A percentile compares a stretch with the other conserved stretches of the same genome.
Evolutionary conservation across 768 basidiomycete species (phyloP).

Genomic region (Lanmaoa pseudosensibilis): DNA sequence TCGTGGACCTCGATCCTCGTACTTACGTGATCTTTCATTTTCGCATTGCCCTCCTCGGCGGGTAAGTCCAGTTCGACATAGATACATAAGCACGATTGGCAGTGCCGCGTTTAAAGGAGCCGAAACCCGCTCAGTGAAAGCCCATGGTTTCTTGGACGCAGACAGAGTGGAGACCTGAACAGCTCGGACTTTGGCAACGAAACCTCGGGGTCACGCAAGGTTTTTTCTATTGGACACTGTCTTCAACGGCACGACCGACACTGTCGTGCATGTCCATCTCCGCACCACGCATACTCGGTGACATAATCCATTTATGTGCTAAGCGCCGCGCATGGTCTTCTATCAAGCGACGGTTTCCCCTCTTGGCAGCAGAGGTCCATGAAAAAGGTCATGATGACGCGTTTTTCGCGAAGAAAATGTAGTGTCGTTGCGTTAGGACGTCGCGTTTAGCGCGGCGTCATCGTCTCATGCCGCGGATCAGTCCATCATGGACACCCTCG

Average conservation of each 20-base stretch:
- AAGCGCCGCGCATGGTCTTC: slow-evolving; percentile 37
- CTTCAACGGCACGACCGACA: slow-evolving; percentile 47
- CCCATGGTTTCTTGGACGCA: too few species aligned
- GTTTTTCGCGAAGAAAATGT: neutral
- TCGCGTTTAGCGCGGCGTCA: slow-evolving; percentile 26
- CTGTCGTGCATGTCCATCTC: slow-evolving; percentile 38
- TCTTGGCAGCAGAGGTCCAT: slow-evolving; percentile 45
- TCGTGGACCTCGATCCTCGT: too few species aligned
- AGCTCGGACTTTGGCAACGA: slow-evolving; percentile 22
- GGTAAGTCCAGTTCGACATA: too few species aligned
- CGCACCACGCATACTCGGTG: slow-evolving; percentile 18
- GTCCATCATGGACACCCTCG: slow-evolving; percentile 33
- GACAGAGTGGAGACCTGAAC: neutral
- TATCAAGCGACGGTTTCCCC: slow-evolving; percentile 44
- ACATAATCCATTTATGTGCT: neutral
- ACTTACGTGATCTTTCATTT: too few species aligned
- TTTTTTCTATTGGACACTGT: slow-evolving; percentile 41
- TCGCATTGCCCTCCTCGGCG: too few species aligned
- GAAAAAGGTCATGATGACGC: slow-evolving; percentile 25
- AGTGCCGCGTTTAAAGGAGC: too few species aligned
- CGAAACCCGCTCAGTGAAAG: too few species aligned
- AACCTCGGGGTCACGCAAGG: slow-evolving; percentile 40
- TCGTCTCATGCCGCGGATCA: slow-evolving; percentile 37
- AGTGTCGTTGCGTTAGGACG: slow-evolving; percentile 15
- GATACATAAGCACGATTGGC: too few species aligned